Base-by-base conservation (phyloP, 331 rosid species). In the Dryas integrifolia region DNA sequence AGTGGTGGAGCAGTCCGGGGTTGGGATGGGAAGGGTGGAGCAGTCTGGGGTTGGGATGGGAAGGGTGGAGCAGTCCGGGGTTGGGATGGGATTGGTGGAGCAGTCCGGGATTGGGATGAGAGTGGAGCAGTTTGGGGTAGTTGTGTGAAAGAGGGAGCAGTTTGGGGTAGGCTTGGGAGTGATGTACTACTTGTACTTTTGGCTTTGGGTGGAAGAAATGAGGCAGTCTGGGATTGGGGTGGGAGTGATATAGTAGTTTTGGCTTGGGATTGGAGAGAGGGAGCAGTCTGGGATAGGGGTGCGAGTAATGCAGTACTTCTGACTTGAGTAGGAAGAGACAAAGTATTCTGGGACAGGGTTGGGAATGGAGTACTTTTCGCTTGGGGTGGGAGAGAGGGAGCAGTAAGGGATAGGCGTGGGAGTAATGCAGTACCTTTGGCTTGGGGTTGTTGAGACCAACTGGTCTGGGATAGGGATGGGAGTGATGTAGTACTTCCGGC, bases 221-320 rank as follows among this genome's bases (percentile, higher is more conserved):
- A 58, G 72, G 74, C 24, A 44, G 30, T 52, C 24, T 2, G 9
- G 50, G 57, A 24, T 11, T 58, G 15, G n/a, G 75, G 61, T 61
- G 83, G 68, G 9, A 30, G 39, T 7, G 15, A 74, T 50, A 2
- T 18, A 18, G 16, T 6, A 69, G 26, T 6, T 38, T 62, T 5
- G 49, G 50, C 61, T 66, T n/a, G 47, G 21, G 49, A 83, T 12
- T 53, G 69, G 57, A 8, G 47, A 80, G 80, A 70, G 47, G 64
- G 65, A 48, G 80, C 52, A 44, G 43, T 49, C 77, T 14, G 50
- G 21, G 79, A 75, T 56, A 26, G 73, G 63, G 30, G 52, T 18
- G 59, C 61, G 61, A 14, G 41, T 58, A 10, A 50, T 0, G 8
- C 1, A 14, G 55, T 50, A 50, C 53, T 65, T 44, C 12, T 16